Evolutionary conservation across 2,329 filamentous ascomycete species (phyloP), one percentile per base, ranked within the genome.

Genomic region (Fusarium sp.): DNA sequence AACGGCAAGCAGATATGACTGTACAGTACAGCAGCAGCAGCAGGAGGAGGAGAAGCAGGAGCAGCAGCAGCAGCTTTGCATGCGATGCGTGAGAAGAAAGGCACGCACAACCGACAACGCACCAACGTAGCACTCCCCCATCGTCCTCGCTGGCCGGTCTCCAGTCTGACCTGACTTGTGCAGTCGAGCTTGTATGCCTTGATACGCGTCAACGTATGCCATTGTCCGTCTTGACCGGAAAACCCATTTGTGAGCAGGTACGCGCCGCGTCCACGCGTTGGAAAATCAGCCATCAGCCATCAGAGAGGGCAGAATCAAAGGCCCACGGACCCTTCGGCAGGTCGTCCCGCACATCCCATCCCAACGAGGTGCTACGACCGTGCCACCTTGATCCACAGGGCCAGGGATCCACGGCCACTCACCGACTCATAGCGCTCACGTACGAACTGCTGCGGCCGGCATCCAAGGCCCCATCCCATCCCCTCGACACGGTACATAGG

Each of bases 361-460:
- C 60, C 67, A 73, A 65, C 67, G 69, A 65, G 66, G 71, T 74
- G 60, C 67, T 40, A 75, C 68, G 70, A 49, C 64, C 67, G 64
- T 67, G 71, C 46, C 73, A 66, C 68, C 24, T 51, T 60, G 71
- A 72, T 72, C 72, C 72, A 74, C 72, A 70, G 62, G 44, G 71
- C 56, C 72, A 58, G 70, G 72, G 69, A 73, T 74, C 67, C 69
- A 73, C 44, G 73, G 59, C 75, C 75, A 77, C 73, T 77, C 75
- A 77, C 75, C 75, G 75, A 77, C 75, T 77, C 61, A 24, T 72
- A 70, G 59, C 58, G 75, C 69, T 73, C 71, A 75, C 73, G 74
- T 73, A 77, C 71, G 67, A 75, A 73, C 73, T 73, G 67, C 71
- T 76, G 69, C 67, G 55, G 64, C 69, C 62, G 66, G 71, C 66